Percentiles rank a stretch among this genome's conserved stretches.
phyloP scores from a whole-genome alignment of 2,329 filamentous ascomycete species.

The Phialophora verrucosa region DNA sequence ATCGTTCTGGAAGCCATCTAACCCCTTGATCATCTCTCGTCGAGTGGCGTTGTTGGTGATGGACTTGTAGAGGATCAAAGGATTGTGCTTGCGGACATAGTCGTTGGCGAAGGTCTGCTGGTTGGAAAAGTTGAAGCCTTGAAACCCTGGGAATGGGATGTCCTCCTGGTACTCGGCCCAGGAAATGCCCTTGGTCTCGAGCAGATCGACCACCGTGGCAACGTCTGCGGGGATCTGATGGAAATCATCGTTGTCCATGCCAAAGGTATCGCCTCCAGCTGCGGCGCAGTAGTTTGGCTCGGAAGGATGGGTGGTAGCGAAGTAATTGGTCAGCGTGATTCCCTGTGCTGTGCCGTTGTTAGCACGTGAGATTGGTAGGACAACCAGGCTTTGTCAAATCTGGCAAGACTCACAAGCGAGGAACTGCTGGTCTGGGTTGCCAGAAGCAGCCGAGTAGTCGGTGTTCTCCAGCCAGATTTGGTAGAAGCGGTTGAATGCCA shows the following conservation, averaged over 20 bases:
- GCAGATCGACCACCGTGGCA: constrained; percentile 70
- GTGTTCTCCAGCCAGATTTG: constrained; percentile 82
- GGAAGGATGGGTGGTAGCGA: constrained; percentile 71
- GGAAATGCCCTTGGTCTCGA: constrained; percentile 67
- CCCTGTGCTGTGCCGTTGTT: constrained; percentile 52
- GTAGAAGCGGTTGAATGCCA: constrained; percentile 73
- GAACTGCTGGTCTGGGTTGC: constrained; percentile 58
- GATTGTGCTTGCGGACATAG: constrained; percentile 84
- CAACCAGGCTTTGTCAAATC: neutral
- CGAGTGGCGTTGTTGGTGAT: constrained; percentile 65
- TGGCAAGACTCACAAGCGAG: constrained; percentile 52
- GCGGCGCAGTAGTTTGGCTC: constrained; percentile 77
- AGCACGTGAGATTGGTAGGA: neutral
- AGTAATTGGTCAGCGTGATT: constrained; percentile 65
- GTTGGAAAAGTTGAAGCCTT: constrained; percentile 69
- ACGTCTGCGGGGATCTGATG: constrained; percentile 64
- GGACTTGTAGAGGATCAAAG: constrained; percentile 69
- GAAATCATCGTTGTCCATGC: constrained; percentile 72
- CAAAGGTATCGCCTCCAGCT: constrained; percentile 74
- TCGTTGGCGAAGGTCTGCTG: constrained; percentile 69
- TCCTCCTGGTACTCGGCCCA: constrained; percentile 80
- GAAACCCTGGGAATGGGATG: constrained; percentile 75
- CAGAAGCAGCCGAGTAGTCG: constrained; percentile 66
- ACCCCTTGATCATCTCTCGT: constrained; percentile 74
- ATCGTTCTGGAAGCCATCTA: constrained; percentile 71